Base-by-base conservation (phyloP, 441 rosid genomes). In the Kokia cookei region DNA sequence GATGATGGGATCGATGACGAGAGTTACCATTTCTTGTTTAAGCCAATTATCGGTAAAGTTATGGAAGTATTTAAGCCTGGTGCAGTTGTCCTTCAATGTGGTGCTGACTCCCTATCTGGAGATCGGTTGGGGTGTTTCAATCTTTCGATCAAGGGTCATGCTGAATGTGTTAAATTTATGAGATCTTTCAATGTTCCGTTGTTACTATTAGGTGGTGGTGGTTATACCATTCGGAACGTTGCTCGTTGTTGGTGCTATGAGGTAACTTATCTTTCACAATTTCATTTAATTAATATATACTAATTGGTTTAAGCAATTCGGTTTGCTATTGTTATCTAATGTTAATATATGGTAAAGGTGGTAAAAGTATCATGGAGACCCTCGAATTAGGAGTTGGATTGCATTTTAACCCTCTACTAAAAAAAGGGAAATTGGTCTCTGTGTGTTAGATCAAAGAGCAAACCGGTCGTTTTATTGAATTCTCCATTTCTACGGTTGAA, bases 221-320 rank as follows among this genome's bases (percentile, higher is more conserved):
- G 94, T 76, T 90, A 90, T 75, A 88, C 94, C 15, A 87, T 90
- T 81, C 87, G 94, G 68, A 90, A 90, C 74, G 94, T 90, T 35
- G 94, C 94, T 65, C 94, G 94, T 12, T 90, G 94, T 83, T 90
- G 94, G 94, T 90, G 94, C 84, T 90, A 87, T 59, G 94, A 90
- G 94, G 94, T 88, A 85, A 42, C 71, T 64, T 54, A 42, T 29
- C 26, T 35, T 50, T 64, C 47, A 26, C 55, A n/a, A n/a, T 47
- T 24, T 29, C 43, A 45, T n/a, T 35, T 65, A 17, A 24, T 62
- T 60, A 24, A 15, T 10, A 29, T 24, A 12, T 45, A 24, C 70
- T 37, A 11, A 40, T 63, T 63, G 26, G 8, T 35, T 63, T 63
- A 9, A 62, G 47, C 14, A 51, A 45, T 65, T 43, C 35, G 12